Base-by-base conservation (phyloP, 768 basidiomycete genomes). In the Pulveroboletus sp. region DNA sequence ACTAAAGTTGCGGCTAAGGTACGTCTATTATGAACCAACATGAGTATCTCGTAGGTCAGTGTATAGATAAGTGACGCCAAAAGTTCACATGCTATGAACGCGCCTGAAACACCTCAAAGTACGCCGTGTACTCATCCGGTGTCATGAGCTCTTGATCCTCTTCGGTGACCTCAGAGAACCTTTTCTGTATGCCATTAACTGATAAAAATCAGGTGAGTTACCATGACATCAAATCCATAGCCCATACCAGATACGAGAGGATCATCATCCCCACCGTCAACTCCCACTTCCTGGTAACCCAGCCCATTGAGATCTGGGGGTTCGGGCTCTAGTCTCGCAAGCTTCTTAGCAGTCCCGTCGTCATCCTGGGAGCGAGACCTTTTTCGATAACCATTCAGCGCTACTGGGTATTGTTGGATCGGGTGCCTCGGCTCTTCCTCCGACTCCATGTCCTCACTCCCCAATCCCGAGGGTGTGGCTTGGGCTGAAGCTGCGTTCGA, bases 81-180 rank as follows among this genome's bases (percentile, higher is more conserved):
- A n/a, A 23, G 16, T 32, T 35, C 49, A 40, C 23, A 31, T 43
- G 20, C 50, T 61, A 67, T 36, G 59, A 57, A 43, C 67, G 74
- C 43, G 75, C 72, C 67, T 81, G 79, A 63, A 83, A 72, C 51
- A 90, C 73, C 57, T 87, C 81, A 62, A 84, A 91, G 69, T 80
- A 92, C 29, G 81, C 81, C 25, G 84, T 82, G 63, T 95, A 95
- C 68, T 97, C 94, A 47, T 94, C 94, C 2, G 90, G 85, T 4
- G 90, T 90, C 94, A 97, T 97, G 57, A 84, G 62, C 40, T 93
- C 94, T 59, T 93, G 87, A 63, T 94, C 87, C 56, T 93, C 94
- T 58, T 97, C 94, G 3, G 90, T 94, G 36, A 98, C 81, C 53
- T 85, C 75, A 4, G 84, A 88, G 58, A 89, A 86, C 7, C 80